Base-by-base conservation (phyloP, 495 filamentous ascomycete species). In the Aspergillus wentii region DNA sequence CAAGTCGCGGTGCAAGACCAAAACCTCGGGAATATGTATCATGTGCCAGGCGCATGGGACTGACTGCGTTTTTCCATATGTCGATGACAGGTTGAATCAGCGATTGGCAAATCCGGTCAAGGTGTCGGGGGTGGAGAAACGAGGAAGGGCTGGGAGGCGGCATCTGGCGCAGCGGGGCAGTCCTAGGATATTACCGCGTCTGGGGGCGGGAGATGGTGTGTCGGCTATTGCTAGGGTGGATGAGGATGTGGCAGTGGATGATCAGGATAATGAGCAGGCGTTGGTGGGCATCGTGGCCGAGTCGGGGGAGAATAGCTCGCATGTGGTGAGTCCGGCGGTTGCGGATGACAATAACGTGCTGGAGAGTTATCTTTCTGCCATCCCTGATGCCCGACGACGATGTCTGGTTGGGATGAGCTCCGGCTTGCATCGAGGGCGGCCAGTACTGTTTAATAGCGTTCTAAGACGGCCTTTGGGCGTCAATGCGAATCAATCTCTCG, bases 391-490 rank as follows among this genome's bases (percentile, higher is more conserved):
- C 11, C 26, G 35, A 15, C 32, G 28, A 30, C 31, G 16, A 85
- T 55, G 5, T 82, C 8, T 52, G 29, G 40, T 46, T 40, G 38
- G 35, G 8, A 39, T 41, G 5, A 48, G 33, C 23, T 29, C 39
- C 9, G 34, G 8, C 20, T 41, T 42, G 8, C 38, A 31, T 26
- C 22, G 61, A 40, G 75, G 62, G 18, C 83, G 69, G 10, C 65
- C 70, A 1, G 79, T 79, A 30, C 82, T 69, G 36, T 86, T 78
- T 17, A 79, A 58, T 9, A 62, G 26, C 1, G 72, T 82, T 10
- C 83, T 80, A 4, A 68, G 50, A n/a, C 51, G 51, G 22, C 61
- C 49, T 8, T 38, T 54, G 19, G 56, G 49, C 20, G 44, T 55
- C 15, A 40, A 30, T 17, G 36, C 41, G 16, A 55, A 56, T 16